These are phyloP conservation scores for Brassica hybrid DNA, from an alignment of 441 rosid genomes.

Conservation along the genomic window DNA sequence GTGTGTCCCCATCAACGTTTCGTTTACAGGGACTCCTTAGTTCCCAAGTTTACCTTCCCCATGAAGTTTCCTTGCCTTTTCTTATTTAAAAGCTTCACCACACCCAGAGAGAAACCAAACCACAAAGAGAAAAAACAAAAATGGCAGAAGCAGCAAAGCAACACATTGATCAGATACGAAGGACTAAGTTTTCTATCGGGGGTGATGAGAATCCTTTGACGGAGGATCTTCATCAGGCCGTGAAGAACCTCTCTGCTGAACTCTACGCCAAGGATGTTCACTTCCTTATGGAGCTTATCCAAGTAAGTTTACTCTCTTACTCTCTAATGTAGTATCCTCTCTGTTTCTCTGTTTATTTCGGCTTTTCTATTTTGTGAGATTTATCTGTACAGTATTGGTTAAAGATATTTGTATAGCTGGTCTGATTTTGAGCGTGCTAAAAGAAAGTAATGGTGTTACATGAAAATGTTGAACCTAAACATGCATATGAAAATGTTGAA, in stretches of 20 bases:
- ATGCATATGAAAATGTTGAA: not conserved
- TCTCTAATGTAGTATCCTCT: not conserved
- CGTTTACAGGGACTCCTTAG: conserved; percentile 4
- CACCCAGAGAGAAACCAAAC: not conserved
- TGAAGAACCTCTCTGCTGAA: conserved; percentile 66
- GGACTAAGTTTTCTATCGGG: conserved; percentile 57
- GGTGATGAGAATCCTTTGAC: conserved; percentile 54
- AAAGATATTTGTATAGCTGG: not conserved
- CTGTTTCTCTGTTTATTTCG: not conserved
- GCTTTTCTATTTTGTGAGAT: not conserved
- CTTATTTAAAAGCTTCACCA: not conserved
- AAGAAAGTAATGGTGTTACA: not conserved
- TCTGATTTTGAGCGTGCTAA: not conserved
- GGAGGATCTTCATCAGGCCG: conserved; percentile 65
- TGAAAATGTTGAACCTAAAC: not conserved
- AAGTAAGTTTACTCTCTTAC: conserved; percentile 43
- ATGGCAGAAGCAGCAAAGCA: conserved; percentile 36
- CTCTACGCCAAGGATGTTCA: conserved; percentile 79
- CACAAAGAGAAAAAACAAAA: not conserved
- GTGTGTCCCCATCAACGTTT: conserved; percentile 1
- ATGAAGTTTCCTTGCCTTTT: conserved; percentile 27
- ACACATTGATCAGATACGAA: conserved; percentile 59
- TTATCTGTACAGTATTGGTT: not conserved
- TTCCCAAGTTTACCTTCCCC: conserved; percentile 30
- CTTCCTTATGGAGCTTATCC: conserved; percentile 72